phyloP scores from a whole-genome alignment of 495 filamentous ascomycete species.

The Penicillium goetzii region DNA sequence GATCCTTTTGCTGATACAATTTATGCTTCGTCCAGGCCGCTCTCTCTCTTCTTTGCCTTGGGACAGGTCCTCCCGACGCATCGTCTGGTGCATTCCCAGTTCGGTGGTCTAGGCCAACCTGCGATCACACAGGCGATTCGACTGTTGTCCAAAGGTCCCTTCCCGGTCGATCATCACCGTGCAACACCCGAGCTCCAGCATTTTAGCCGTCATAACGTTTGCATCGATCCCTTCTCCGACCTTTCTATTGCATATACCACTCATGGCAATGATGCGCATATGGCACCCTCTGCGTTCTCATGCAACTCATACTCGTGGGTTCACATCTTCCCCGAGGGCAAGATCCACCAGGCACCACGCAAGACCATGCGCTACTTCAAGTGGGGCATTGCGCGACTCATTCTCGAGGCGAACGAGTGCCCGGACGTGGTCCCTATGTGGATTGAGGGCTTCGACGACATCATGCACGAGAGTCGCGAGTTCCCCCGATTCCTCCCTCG shows the following conservation, averaged over 20 bases:
- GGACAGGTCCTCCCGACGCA: constrained; percentile 92
- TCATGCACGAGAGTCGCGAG: constrained; percentile 79
- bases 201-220: constrained; percentile 47
- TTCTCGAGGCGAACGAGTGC: constrained; percentile 80
- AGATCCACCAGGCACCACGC: constrained; percentile 82
- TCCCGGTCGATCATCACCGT: constrained; percentile 44
- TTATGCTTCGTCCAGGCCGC: constrained; percentile 45
- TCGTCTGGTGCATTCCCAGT: constrained; percentile 69
- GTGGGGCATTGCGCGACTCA: constrained; percentile 89
- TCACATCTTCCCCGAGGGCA: constrained; percentile 94
- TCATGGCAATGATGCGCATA: constrained; percentile 59
- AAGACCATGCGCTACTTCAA: constrained; percentile 93
- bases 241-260: constrained; percentile 53
- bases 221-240: constrained; percentile 53
- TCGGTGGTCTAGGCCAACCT: constrained; percentile 81
- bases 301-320: constrained; percentile 75
- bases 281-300: constrained; percentile 61
- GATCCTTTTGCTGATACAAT: constrained; percentile 26
- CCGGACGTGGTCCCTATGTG: constrained; percentile 93
- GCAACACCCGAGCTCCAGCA: constrained; percentile 41
- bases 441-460: constrained; percentile 79
- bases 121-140: constrained; percentile 85
- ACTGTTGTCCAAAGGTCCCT: constrained; percentile 71
- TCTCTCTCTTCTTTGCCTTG: constrained; percentile 73
- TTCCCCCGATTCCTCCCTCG: constrained; percentile 86